Conservation (phyloP, 164 flowering plant genomes). For the Liriodendron chinense region DNA sequence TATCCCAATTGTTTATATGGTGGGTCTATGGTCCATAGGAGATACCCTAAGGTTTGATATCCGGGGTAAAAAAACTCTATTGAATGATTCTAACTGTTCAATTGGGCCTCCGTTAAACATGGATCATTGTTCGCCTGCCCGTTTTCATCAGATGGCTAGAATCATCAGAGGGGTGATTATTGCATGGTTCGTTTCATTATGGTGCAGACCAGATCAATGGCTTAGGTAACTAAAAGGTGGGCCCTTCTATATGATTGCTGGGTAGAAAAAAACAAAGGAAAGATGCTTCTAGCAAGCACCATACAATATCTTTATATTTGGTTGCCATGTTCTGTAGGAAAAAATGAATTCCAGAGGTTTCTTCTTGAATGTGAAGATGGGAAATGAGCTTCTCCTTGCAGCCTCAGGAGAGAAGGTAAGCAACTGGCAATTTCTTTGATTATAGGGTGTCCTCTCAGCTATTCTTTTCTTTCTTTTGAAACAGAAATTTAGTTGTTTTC, state of each 20-base stretch:
- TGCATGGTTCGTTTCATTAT: neutral
- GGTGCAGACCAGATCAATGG: neutral
- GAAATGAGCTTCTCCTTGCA: slow-evolving; percentile 70
- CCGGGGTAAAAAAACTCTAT: neutral
- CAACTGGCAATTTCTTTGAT: neutral
- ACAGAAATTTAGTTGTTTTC: neutral
- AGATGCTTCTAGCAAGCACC: neutral
- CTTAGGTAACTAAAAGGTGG: neutral
- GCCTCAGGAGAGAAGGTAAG: slow-evolving; percentile 88
- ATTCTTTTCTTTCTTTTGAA: neutral
- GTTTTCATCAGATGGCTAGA: neutral
- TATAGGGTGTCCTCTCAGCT: neutral
- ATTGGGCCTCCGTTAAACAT: neutral
- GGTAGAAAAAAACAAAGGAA: neutral
- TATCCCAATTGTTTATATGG: neutral
- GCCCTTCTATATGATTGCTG: neutral
- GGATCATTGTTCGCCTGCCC: neutral
- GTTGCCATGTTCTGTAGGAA: slow-evolving; percentile 38
- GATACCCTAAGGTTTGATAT: too few species aligned
- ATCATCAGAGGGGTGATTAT: neutral
- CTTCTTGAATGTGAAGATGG: slow-evolving; percentile 52
- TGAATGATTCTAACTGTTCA: neutral
- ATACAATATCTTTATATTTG: neutral
- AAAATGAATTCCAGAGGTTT: slow-evolving; percentile 49
- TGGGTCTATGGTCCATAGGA: neutral